Evolutionary conservation across 208 protist genomes (phyloP).

Genomic region (Leishmania tarentolae): DNA sequence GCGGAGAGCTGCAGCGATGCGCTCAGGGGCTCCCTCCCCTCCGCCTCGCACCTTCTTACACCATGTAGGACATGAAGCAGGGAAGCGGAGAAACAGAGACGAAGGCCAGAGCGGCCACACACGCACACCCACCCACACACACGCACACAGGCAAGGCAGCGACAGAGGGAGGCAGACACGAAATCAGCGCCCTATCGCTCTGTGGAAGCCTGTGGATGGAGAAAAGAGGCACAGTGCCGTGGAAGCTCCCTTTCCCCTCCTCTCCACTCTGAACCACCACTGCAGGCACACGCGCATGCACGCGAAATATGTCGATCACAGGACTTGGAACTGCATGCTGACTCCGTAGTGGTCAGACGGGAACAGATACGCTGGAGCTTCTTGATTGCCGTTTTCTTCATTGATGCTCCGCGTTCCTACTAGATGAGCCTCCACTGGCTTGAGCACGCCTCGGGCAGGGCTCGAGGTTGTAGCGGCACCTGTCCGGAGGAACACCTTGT

Average conservation of each 20-base stretch:
- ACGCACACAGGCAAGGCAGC: too few species aligned
- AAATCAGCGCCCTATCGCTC: background rate
- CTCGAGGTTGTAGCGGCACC: background rate
- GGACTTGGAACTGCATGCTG: conserved; percentile 57
- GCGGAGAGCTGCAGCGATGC: background rate
- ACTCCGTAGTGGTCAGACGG: conserved; percentile 92
- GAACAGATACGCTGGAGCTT: conserved; percentile 86
- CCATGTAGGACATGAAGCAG: background rate
- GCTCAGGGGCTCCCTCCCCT: background rate
- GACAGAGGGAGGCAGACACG: too few species aligned
- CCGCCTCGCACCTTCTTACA: background rate
- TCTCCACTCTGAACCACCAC: background rate
- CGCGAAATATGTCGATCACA: background rate
- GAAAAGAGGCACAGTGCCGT: background rate
- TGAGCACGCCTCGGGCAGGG: conserved; percentile 24
- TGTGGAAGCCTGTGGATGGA: background rate
- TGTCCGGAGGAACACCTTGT: conserved; percentile 86
- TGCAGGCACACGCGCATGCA: background rate
- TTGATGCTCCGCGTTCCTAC: conserved; percentile 87
- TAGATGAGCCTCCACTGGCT: conserved; percentile 73
- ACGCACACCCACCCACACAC: background rate
- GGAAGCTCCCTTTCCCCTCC: background rate
- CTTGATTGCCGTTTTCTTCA: conserved; percentile 72
- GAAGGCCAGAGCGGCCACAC: background rate
- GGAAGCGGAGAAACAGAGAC: background rate